These are phyloP conservation scores for Amanita pseudoporphyria DNA, from an alignment of 768 basidiomycete species.

Conservation along the genomic window DNA sequence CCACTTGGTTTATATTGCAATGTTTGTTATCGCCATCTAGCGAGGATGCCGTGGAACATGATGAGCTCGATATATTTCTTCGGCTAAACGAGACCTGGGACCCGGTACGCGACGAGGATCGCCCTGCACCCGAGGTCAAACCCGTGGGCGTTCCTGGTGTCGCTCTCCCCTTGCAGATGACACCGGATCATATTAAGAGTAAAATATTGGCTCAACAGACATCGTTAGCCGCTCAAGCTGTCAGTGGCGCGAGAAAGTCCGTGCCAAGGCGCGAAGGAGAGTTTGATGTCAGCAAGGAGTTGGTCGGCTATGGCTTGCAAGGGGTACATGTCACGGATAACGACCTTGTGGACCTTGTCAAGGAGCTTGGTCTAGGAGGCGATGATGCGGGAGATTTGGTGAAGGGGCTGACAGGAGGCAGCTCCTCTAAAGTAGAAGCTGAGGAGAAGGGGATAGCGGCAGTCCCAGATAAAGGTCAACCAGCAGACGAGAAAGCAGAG, in stretches of 20 bases:
- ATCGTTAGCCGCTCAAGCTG: conserved; percentile 31
- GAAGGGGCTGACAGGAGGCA: conserved; percentile 41
- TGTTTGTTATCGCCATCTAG: conserved; percentile 24
- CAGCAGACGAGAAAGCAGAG: not conserved
- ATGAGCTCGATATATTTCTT: conserved; percentile 61
- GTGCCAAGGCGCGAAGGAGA: conserved; percentile 41
- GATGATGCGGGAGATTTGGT: conserved; percentile 73
- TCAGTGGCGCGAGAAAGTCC: conserved; percentile 28
- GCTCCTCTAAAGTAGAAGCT: conserved; percentile 11
- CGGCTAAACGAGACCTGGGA: conserved; percentile 67
- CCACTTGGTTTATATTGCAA: conserved; percentile 4
- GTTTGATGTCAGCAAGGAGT: conserved; percentile 58
- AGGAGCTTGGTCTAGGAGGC: conserved; percentile 65
- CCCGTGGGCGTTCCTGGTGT: conserved; percentile 81
- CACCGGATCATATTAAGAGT: conserved; percentile 59
- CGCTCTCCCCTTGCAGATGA: conserved; percentile 66
- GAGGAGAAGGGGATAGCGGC: not conserved
- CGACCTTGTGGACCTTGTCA: conserved; percentile 60
- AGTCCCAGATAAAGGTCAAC: not conserved
- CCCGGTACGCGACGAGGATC: conserved; percentile 46
- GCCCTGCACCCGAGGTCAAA: conserved; percentile 40
- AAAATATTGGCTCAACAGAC: conserved; percentile 37
- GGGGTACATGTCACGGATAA: conserved; percentile 72
- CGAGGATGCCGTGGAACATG: conserved; percentile 79
- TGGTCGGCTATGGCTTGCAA: conserved; percentile 63